Evolutionary conservation across 306 rosid species (phyloP).

Genomic region (Corylus avellana): DNA sequence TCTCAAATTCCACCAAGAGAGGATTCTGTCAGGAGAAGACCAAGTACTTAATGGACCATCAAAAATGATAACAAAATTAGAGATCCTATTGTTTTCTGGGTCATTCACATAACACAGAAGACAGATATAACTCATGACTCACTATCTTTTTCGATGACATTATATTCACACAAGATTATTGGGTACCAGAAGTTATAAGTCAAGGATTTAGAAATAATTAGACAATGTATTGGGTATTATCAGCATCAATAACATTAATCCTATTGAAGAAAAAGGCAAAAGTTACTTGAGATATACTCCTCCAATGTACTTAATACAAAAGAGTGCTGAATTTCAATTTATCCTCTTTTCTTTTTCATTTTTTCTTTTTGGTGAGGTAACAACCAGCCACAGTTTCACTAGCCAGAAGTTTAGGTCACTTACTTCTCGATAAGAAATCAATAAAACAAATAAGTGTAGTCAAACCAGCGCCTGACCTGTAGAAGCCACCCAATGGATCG

Average conservation of each 20-base stretch:
- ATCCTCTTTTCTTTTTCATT: neutral
- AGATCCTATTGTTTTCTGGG: neutral
- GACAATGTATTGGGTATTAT: neutral
- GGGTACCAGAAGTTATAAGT: too few species aligned
- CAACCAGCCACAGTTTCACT: neutral
- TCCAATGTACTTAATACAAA: neutral
- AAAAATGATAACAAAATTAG: neutral
- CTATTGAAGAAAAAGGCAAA: neutral
- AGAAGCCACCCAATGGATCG: constrained; percentile 94
- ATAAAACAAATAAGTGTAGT: constrained; percentile 5
- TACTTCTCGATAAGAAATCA: neutral
- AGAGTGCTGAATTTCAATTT: neutral
- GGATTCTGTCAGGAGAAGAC: neutral
- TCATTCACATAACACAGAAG: neutral
- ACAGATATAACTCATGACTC: neutral
- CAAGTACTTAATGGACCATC: neutral
- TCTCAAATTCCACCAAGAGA: neutral
- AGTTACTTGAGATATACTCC: neutral
- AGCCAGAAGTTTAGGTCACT: neutral
- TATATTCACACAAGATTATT: too few species aligned
- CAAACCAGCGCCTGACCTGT: constrained; percentile 51
- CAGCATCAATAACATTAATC: neutral
- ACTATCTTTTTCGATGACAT: neutral
- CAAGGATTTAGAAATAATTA: too few species aligned
- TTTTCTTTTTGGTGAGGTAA: neutral